These are phyloP conservation scores for Aspergillus arachidicola DNA, from an alignment of 2,329 filamentous ascomycete species.

Conservation along the genomic window DNA sequence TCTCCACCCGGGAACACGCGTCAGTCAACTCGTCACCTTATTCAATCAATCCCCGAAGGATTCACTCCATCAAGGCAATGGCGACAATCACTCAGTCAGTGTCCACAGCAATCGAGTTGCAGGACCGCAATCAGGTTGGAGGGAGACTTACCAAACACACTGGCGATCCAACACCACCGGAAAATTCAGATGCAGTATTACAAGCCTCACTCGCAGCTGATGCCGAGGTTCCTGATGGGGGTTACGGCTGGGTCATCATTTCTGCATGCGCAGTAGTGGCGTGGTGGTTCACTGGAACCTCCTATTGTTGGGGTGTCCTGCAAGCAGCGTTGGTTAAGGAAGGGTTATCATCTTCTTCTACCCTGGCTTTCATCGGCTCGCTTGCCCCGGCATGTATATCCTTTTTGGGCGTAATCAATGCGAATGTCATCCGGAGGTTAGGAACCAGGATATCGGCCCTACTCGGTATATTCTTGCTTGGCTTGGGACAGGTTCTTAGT, in stretches of 20 bases:
- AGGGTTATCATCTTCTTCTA: slow-evolving; percentile 52
- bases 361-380: slow-evolving; percentile 62
- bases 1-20: not conserved
- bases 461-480: slow-evolving; percentile 55
- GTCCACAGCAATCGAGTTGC: not conserved
- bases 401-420: slow-evolving; percentile 55
- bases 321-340: slow-evolving; percentile 59
- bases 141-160: not conserved
- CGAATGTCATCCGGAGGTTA: slow-evolving; percentile 53
- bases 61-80: not conserved
- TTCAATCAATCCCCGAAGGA: not conserved
- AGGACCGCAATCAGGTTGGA: not conserved
- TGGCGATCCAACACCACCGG: not conserved
- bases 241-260: slow-evolving; percentile 48
- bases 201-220: slow-evolving; percentile 51
- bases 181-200: slow-evolving; percentile 36
- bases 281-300: slow-evolving; percentile 61
- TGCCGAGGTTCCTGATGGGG: slow-evolving; percentile 39
- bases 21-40: not conserved
- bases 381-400: slow-evolving; percentile 55
- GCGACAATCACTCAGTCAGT: not conserved
- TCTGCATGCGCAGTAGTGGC: slow-evolving; percentile 53
- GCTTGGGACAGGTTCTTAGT: slow-evolving; percentile 51
- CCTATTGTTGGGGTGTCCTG: slow-evolving; percentile 63
- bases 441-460: slow-evolving; percentile 53